Evolutionary conservation across 768 basidiomycete species (phyloP).

Genomic region (Kwoniella pini): DNA sequence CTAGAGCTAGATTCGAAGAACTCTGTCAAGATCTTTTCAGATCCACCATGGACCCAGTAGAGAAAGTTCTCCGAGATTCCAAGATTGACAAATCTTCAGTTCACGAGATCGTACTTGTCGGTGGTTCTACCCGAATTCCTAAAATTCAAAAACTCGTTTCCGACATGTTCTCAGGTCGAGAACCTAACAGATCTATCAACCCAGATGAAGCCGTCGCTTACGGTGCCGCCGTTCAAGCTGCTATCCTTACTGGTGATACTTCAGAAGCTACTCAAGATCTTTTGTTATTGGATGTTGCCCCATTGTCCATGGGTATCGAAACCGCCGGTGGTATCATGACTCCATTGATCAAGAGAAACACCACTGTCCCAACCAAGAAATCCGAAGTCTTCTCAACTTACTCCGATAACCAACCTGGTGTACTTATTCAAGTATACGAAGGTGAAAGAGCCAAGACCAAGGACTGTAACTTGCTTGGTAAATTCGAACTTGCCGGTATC

Average conservation of each 20-base stretch:
- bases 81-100: constrained; percentile 97
- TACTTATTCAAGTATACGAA: constrained; percentile 96
- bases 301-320: constrained; percentile 97
- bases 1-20: constrained; percentile 79
- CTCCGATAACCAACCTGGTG: constrained; percentile 89
- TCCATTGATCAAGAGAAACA: constrained; percentile 93
- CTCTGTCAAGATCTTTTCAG: constrained; percentile 57
- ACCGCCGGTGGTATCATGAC: constrained; percentile 98
- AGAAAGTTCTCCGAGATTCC: constrained; percentile 96
- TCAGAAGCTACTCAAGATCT: constrained; percentile 87
- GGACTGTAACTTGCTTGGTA: constrained; percentile 98
- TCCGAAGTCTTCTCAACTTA: constrained; percentile 96
- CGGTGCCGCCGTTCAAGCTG: constrained; percentile 97
- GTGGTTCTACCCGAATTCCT: constrained; percentile 92
- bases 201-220: constrained; percentile 99
- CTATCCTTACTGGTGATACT: constrained; percentile 94
- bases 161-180: constrained; percentile 95
- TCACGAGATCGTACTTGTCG: constrained; percentile 66
- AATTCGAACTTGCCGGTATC: constrained; percentile 66
- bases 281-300: constrained; percentile 94
- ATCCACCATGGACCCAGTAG: constrained; percentile 66
- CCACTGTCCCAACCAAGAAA: constrained; percentile 97
- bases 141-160: constrained; percentile 98
- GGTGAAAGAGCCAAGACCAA: constrained; percentile 96
- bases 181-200: constrained; percentile 94